Conservation (phyloP, 139 green algal genomes). For the Chlorella sp. region DNA sequence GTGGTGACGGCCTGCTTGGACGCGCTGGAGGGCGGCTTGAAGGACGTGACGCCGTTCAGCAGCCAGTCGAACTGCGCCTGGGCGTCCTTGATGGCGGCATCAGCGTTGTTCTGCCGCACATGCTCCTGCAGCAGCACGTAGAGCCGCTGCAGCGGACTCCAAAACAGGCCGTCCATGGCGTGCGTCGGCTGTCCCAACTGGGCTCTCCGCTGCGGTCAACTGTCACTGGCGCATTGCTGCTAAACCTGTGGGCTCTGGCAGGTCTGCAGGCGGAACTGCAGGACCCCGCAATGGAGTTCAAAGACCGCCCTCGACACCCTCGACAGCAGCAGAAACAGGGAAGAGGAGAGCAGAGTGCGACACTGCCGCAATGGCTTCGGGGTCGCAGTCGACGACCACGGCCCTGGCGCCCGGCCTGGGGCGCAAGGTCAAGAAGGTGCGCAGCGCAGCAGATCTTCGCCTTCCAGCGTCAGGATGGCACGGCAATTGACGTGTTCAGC, state of each 20-base stretch:
- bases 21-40: neutral
- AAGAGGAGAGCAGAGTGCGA: neutral
- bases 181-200: too few relatives aligned
- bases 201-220: too few relatives aligned
- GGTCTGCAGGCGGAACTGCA: too few relatives aligned
- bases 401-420: conserved; percentile 64
- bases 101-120: neutral
- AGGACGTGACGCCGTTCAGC: conserved; percentile 1
- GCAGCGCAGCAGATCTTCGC: too few relatives aligned
- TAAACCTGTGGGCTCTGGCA: too few relatives aligned
- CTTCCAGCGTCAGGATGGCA: too few relatives aligned
- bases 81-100: conserved; percentile 2
- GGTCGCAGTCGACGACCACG: too few relatives aligned
- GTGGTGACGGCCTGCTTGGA: conserved; percentile 5
- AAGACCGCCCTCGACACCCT: too few relatives aligned
- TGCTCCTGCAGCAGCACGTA: conserved; percentile 17
- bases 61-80: conserved; percentile 36
- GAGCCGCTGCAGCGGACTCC: conserved; percentile 4
- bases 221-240: too few relatives aligned
- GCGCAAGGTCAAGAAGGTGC: conserved; percentile 83
- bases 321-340: neutral
- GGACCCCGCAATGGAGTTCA: too few relatives aligned
- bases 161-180: conserved; percentile 14
- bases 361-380: too few relatives aligned
- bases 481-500: neutral